Percentiles rank a stretch among this genome's conserved stretches.
Evolutionary conservation across 257 asterid genomes (phyloP).

Genomic region (Lycium barbarum): DNA sequence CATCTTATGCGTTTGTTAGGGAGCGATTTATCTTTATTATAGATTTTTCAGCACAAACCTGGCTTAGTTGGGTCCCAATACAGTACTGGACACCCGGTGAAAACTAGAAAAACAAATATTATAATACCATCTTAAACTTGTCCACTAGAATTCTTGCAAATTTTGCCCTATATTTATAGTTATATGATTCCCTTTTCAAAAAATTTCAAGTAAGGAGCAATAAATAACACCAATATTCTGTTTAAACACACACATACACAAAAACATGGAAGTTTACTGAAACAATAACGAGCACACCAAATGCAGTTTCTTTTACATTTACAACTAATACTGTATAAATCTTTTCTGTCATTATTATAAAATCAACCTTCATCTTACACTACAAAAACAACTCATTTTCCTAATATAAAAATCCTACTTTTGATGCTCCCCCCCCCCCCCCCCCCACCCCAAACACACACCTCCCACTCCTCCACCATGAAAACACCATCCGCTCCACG

Average conservation of each 20-base stretch:
- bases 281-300: neutral
- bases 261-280: neutral
- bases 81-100: no score
- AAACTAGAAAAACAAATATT: no score
- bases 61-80: no score
- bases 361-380: neutral
- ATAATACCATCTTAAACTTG: no score
- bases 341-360: slow-evolving; percentile 4
- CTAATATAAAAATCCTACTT: neutral
- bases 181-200: neutral
- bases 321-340: neutral
- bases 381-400: neutral
- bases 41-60: no score
- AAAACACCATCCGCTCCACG: no score
- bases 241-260: neutral
- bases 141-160: neutral
- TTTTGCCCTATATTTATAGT: neutral
- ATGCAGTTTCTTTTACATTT: neutral
- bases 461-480: no score
- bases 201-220: neutral
- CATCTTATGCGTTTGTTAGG: no score
- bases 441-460: neutral
- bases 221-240: neutral
- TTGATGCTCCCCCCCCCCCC: neutral
- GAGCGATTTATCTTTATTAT: no score